Evolutionary conservation across 129 eudicot species (phyloP), one percentile per base, ranked within the genome.

Genomic region (Mikania micrantha): DNA sequence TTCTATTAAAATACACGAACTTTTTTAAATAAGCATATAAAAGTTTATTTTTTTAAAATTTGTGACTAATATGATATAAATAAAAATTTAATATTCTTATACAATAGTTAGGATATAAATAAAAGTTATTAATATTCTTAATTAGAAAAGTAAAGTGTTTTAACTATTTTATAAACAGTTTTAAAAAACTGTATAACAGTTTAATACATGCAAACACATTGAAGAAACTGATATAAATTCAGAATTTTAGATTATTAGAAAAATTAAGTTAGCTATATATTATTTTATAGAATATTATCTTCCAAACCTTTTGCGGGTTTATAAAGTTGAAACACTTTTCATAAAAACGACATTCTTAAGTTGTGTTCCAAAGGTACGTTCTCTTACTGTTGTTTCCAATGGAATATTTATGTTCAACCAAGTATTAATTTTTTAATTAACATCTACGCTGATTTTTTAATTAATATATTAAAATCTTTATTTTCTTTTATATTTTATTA

Each of bases 321-420:
- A 49, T 15, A 73, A 73, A 50, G 77, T 48, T 47, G 39, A 49
- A 72, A 15, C 77, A 72, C 70, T 72, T 72, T 72, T 61, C 29
- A 72, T 21, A 73, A 49, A 71, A 73, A 73, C 56, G 71, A 73
- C 71, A 63, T 69, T 69, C 65, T 69, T 62, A 69, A 64, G 52
- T 28, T 59, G 52, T 60, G 70, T 72, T 72, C 63, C 62, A 72
- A 71, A 61, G 64, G 63, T 62, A 48, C 77, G n/a, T 72, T 61
- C 63, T 48, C 77, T 61, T 63, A 11, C 52, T 34, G 9, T 21
- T 36, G 39, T 60, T 72, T 49, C 76, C 64, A 73, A 62, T 48
- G 77, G 77, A 73, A 73, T 73, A 73, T 63, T 60, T 49, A 34
- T 35, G 64, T 73, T 39, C 17, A 73, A n/a, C n/a, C n/a, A n/a